Percentiles rank a stretch among this genome's conserved stretches.
These are phyloP conservation scores for Cardamine chenopodiifolia DNA, from an alignment of 345 rosid genomes.

Conservation along the genomic window DNA sequence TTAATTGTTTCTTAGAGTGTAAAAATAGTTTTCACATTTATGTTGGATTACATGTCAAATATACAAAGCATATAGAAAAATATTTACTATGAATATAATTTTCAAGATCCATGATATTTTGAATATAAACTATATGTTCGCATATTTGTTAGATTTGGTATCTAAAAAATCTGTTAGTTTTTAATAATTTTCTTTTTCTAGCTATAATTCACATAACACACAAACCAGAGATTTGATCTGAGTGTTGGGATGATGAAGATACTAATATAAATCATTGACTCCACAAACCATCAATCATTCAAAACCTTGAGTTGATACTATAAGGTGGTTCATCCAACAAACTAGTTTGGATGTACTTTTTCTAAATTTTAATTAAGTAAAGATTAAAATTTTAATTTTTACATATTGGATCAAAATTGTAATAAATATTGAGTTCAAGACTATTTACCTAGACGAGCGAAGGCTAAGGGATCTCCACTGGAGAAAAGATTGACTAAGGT, in stretches of 20 bases:
- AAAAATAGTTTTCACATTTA: neutral
- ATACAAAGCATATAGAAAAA: neutral
- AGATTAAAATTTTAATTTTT: neutral
- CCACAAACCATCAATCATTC: neutral
- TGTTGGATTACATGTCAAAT: neutral
- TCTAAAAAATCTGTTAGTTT: neutral
- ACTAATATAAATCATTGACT: neutral
- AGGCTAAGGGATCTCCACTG: neutral
- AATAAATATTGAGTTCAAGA: conserved; percentile 2
- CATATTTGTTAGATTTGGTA: neutral
- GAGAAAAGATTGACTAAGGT: conserved; percentile 34
- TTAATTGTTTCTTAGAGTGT: neutral
- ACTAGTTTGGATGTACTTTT: neutral
- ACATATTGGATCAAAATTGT: neutral
- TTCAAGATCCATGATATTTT: neutral
- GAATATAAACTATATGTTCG: neutral
- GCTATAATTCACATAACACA: neutral
- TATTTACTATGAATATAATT: neutral
- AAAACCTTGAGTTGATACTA: neutral
- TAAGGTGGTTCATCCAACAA: neutral
- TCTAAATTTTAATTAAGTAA: neutral
- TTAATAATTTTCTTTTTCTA: too few species aligned
- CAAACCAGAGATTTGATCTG: too few species aligned
- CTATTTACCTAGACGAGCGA: conserved; percentile 10
- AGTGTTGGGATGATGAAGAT: neutral